These are phyloP conservation scores for Leucosporidium yakuticum DNA, from an alignment of 768 basidiomycete species.

Conservation along the genomic window DNA sequence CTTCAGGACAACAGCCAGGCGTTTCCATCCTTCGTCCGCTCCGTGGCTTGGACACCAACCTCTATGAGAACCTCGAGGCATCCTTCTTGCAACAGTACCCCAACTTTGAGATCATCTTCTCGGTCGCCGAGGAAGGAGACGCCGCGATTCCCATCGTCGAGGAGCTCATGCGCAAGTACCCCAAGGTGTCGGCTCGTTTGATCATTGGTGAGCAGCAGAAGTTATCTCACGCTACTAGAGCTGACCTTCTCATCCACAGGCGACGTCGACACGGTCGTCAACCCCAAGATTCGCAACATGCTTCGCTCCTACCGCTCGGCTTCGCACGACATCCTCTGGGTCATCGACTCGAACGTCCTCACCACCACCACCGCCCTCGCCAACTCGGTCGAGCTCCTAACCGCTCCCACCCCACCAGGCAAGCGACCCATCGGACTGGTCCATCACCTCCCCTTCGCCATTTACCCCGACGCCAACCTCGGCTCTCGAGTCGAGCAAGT, in stretches of 20 bases:
- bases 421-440: slow-evolving; percentile 62
- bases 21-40: slow-evolving; percentile 91
- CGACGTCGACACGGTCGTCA: slow-evolving; percentile 76
- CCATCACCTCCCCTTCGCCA: slow-evolving; percentile 91
- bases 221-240: neutral
- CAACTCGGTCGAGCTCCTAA: slow-evolving; percentile 61
- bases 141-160: slow-evolving; percentile 78
- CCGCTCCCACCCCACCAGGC: slow-evolving; percentile 33
- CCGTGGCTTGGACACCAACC: slow-evolving; percentile 88
- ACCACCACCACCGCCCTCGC: slow-evolving; percentile 71
- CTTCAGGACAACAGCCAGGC: slow-evolving; percentile 53
- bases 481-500: slow-evolving; percentile 86
- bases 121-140: slow-evolving; percentile 80
- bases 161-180: slow-evolving; percentile 71
- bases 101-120: slow-evolving; percentile 76
- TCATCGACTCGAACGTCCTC: slow-evolving; percentile 90
- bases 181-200: slow-evolving; percentile 63
- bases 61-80: slow-evolving; percentile 92
- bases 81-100: slow-evolving; percentile 87
- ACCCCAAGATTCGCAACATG: slow-evolving; percentile 97
- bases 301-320: slow-evolving; percentile 75
- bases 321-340: slow-evolving; percentile 84
- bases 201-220: slow-evolving; percentile 58
- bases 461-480: slow-evolving; percentile 58
- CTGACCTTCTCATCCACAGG: slow-evolving; percentile 49